phyloP scores from a whole-genome alignment of 2,329 filamentous ascomycete species.

The Periconia sp. region DNA sequence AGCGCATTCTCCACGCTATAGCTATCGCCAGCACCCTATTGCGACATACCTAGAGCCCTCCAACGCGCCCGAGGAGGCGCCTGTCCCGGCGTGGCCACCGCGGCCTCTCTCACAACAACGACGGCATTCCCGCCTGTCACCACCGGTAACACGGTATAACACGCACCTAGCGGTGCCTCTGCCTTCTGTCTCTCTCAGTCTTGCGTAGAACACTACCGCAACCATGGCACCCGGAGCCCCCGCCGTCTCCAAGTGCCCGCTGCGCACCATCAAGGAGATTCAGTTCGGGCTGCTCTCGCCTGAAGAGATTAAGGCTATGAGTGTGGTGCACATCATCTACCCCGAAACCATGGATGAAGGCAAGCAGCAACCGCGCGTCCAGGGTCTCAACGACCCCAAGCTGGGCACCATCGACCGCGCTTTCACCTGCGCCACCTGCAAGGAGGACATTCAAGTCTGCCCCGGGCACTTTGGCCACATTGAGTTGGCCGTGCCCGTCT shows the following conservation, averaged over 20 bases:
- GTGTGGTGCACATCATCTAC: constrained; percentile 92
- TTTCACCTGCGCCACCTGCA: constrained; percentile 95
- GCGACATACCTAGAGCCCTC: constrained; percentile 20
- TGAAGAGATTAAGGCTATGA: constrained; percentile 99
- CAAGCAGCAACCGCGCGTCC: constrained; percentile 85
- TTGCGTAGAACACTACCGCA: constrained; percentile 23
- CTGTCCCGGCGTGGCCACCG: constrained; percentile 33
- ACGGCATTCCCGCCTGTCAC: constrained; percentile 10
- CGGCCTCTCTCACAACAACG: constrained; percentile 22
- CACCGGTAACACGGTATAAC: constrained; percentile 21
- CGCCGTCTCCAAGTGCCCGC: constrained; percentile 70
- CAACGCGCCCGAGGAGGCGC: constrained; percentile 30
- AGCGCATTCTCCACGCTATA: constrained; percentile 33
- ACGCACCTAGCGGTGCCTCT: neutral
- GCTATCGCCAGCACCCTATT: constrained; percentile 21
- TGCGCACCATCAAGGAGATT: constrained; percentile 98
- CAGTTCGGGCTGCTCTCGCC: constrained; percentile 98
- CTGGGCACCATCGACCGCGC: constrained; percentile 95
- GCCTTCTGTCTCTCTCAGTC: constrained; percentile 2
- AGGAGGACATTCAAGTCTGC: constrained; percentile 93
- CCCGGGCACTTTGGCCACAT: constrained; percentile 99
- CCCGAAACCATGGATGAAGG: constrained; percentile 99
- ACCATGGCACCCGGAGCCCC: constrained; percentile 87
- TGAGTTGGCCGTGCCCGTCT: constrained; percentile 94
- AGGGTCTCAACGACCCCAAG: constrained; percentile 92